Base-by-base conservation (phyloP, 495 filamentous ascomycete genomes). In the Hyaloscypha bicolor region DNA sequence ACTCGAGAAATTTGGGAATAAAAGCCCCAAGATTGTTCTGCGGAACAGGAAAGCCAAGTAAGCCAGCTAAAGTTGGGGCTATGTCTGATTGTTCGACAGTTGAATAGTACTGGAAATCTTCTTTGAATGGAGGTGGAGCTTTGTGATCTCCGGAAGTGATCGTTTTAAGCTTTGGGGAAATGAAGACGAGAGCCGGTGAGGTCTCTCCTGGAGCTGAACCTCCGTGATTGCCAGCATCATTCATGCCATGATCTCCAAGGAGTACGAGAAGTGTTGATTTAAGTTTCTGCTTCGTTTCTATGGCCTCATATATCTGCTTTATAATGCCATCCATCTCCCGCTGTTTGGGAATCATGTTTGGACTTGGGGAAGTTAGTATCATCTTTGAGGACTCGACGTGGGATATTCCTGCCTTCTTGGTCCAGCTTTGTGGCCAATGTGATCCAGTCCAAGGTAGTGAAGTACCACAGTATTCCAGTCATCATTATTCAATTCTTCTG, bases 241-340 rank as follows among this genome's bases (percentile, higher is more conserved):
- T 99, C 95, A 99, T 99, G 22, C 95, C 95, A 75, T 99, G 95
- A 74, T 99, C 95, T 53, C 95, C 95, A 63, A 88, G 92, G 9
- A 99, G 79, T 2, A 99, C 86, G 60, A 99, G 85, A 19, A 98
- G 81, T 4, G 94, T 93, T 22, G 88, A 90, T 42, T 86, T 72
- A 2, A 97, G 86, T 76, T 96, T 90, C 4, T 80, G 69, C 51
- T 91, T 74, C 2, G 79, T 81, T 72, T 89, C 85, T 63, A 98
- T 90, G 3, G 92, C 90, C 25, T 82, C 81, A 71, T 91, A 97
- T 39, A 98, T 90, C 59, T 86, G 79, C 56, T 79, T 76, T 37
- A 98, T 88, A 69, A 98, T 87, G 5, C 76, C 80, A 73, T 99
- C 95, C 95, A 99, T 99, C 76, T 99, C 95, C 31, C 78, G 81